Evolutionary conservation across 202 grass and related monocot species (phyloP).

Genomic region (Digitaria exilis): DNA sequence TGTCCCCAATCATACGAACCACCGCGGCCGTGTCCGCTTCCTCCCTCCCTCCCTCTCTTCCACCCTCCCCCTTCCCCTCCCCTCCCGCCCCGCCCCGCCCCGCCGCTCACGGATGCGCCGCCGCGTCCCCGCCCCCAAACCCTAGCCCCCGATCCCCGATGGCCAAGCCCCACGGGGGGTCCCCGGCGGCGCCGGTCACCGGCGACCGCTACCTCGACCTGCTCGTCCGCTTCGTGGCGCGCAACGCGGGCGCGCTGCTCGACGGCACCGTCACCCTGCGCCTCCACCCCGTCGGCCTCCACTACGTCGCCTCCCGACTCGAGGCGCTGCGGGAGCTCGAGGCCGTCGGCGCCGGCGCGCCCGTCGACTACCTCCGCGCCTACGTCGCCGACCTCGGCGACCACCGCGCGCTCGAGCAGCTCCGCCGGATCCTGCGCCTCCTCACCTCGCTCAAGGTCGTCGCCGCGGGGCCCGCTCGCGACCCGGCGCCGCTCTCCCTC

Average conservation of each 20-base stretch:
- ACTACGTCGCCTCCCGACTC: constrained; percentile 90
- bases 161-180: constrained; percentile 8
- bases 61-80: not conserved
- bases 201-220: constrained; percentile 91
- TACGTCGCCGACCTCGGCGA: constrained; percentile 96
- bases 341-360: constrained; percentile 76
- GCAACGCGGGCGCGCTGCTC: constrained; percentile 66
- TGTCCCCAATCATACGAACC: constrained; percentile 49
- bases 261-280: constrained; percentile 81
- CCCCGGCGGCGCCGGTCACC: constrained; percentile 53
- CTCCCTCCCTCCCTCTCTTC: not conserved
- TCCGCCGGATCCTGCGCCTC: constrained; percentile 81
- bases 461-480: constrained; percentile 49
- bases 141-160: constrained; percentile 41
- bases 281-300: constrained; percentile 90
- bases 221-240: constrained; percentile 71
- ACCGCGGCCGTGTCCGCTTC: constrained; percentile 35
- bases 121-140: constrained; percentile 37
- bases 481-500: constrained; percentile 78
- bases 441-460: constrained; percentile 85
- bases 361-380: constrained; percentile 95
- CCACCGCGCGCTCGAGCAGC: constrained; percentile 92
- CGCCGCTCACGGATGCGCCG: not conserved
- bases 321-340: constrained; percentile 91
- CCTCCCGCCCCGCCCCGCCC: too few species aligned